Percentiles rank a stretch among this genome's conserved stretches.
Evolutionary conservation across 345 rosid genomes (phyloP).

Genomic region (Hibiscus trionum): DNA sequence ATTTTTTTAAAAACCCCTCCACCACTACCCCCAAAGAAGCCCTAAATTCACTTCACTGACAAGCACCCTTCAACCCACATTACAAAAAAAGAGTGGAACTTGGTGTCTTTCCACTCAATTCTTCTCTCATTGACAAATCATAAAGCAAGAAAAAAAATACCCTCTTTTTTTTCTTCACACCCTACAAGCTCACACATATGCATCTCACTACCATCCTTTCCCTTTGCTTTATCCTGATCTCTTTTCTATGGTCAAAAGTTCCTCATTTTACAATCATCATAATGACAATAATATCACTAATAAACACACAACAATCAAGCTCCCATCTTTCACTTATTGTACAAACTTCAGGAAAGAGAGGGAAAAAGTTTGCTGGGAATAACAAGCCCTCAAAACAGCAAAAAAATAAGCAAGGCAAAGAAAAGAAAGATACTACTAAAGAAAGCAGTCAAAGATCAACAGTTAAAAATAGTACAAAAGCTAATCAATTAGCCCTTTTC

Average conservation of each 20-base stretch:
- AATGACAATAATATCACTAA: conserved; percentile 23
- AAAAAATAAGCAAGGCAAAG: conserved; percentile 6
- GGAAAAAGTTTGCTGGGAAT: conserved; percentile 15
- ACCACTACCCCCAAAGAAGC: conserved; percentile 8
- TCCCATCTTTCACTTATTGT: conserved; percentile 24
- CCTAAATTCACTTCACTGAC: conserved; percentile 11
- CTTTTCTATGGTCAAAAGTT: conserved; percentile 34
- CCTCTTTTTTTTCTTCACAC: conserved; percentile 4
- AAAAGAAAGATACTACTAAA: conserved; percentile 10
- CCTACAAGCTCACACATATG: not conserved
- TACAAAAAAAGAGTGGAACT: conserved; percentile 12
- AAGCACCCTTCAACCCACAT: conserved; percentile 25
- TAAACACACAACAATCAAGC: conserved; percentile 32
- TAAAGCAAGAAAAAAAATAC: conserved; percentile 3
- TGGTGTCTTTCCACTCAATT: conserved; percentile 8
- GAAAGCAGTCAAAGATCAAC: conserved; percentile 27
- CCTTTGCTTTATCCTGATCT: conserved; percentile 22
- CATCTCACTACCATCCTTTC: conserved; percentile 14
- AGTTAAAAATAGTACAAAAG: conserved; percentile 10
- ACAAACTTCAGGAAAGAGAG: conserved; percentile 23
- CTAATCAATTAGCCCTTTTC: conserved; percentile 9
- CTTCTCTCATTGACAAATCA: conserved; percentile 24
- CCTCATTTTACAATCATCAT: conserved; percentile 20
- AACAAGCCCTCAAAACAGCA: conserved; percentile 13
- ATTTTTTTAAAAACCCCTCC: not conserved